phyloP scores from a whole-genome alignment of 2,329 filamentous ascomycete species.

The Sporothrix humicola region DNA sequence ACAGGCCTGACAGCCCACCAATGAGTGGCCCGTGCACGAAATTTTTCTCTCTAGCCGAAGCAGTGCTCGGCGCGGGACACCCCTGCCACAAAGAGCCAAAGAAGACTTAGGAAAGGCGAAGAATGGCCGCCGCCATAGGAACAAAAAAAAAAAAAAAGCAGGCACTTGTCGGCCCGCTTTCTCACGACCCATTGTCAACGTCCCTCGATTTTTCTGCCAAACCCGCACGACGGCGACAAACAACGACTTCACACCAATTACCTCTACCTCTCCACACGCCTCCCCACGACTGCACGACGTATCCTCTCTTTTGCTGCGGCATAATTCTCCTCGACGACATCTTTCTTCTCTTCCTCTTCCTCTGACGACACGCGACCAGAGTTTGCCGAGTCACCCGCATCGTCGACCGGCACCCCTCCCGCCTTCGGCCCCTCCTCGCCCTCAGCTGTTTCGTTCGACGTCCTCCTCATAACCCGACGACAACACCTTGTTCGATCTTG shows the following conservation, averaged over 20 bases:
- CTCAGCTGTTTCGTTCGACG: not conserved
- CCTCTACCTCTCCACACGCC: not conserved
- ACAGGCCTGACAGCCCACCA: not conserved
- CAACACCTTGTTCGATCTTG: not conserved
- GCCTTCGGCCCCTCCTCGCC: not conserved
- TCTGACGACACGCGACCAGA: not conserved
- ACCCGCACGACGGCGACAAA: not conserved
- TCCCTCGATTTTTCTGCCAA: conserved; percentile 22
- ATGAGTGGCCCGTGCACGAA: conserved; percentile 30
- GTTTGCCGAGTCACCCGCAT: not conserved
- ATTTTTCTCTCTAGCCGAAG: conserved; percentile 31
- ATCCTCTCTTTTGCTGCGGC: not conserved
- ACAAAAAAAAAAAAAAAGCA: conserved; percentile 2
- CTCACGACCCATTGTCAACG: not conserved
- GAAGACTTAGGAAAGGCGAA: conserved; percentile 30
- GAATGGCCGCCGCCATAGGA: conserved; percentile 7
- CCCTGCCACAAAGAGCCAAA: not conserved
- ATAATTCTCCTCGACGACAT: conserved; percentile 4
- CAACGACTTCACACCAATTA: not conserved
- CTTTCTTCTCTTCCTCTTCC: no score
- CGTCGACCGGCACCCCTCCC: not conserved
- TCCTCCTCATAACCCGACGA: not conserved
- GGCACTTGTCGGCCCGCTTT: not conserved
- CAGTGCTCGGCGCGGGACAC: conserved; percentile 12
- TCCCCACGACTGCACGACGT: not conserved